Percentiles rank a stretch among this genome's conserved stretches.
Evolutionary conservation across 2,329 filamentous ascomycete species (phyloP).

Genomic region (Colletotrichum costaricense): DNA sequence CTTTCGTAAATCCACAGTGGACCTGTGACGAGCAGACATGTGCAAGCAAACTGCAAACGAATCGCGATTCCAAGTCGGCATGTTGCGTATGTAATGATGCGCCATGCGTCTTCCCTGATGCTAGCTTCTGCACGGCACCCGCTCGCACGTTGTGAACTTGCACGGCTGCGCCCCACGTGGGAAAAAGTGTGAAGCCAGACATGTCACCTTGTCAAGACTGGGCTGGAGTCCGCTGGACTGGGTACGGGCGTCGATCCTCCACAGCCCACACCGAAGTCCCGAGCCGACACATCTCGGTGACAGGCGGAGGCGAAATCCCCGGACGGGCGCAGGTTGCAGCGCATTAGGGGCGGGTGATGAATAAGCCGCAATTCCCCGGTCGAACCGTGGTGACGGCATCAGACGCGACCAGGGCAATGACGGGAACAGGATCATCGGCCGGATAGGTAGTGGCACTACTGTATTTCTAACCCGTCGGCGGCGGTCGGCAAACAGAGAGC

Average conservation of each 20-base stretch:
- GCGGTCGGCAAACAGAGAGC: not conserved
- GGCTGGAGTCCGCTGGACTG: not conserved
- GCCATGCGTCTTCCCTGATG: not conserved
- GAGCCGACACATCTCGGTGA: slow-evolving; percentile 33
- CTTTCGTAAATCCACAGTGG: not conserved
- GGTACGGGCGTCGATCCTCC: slow-evolving; percentile 32
- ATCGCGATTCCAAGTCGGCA: not conserved
- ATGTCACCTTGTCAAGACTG: not conserved
- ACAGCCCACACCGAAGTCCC: slow-evolving; percentile 30
- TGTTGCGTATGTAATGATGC: slow-evolving; percentile 11
- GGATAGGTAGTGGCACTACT: slow-evolving; percentile 8
- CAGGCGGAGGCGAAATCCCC: slow-evolving; percentile 15
- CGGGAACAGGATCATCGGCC: not conserved
- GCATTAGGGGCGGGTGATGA: slow-evolving; percentile 22
- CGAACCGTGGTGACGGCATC: not conserved
- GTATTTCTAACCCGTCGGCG: slow-evolving; percentile 1
- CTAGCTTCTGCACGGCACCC: not conserved
- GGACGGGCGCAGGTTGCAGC: slow-evolving; percentile 19
- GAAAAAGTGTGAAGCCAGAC: not conserved
- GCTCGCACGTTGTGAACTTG: not conserved
- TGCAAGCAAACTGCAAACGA: not conserved
- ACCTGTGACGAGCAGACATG: not conserved
- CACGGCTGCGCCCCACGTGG: slow-evolving; percentile 15
- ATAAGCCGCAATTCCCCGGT: not conserved
- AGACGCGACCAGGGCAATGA: not conserved